Percentiles rank a stretch among this genome's conserved stretches.
Evolutionary conservation across 192 early-diverging fungal genomes (phyloP).

Genomic region (Coemansia javaensis): DNA sequence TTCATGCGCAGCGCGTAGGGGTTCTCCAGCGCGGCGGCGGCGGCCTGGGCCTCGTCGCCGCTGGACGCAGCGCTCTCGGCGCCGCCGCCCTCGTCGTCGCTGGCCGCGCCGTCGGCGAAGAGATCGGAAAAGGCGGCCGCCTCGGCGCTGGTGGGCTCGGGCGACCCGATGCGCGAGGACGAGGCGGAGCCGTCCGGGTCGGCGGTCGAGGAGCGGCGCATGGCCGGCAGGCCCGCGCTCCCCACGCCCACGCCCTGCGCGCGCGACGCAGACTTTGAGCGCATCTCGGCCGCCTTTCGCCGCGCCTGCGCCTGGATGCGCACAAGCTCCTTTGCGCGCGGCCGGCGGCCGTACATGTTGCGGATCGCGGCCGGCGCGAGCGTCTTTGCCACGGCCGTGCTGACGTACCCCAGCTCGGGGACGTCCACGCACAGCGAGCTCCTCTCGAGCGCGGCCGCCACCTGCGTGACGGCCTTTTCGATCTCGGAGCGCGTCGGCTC

Average conservation of each 20-base stretch:
- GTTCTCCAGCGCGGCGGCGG: neutral
- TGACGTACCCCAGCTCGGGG: constrained; percentile 18
- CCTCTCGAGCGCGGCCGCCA: constrained; percentile 15
- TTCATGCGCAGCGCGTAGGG: constrained; percentile 11
- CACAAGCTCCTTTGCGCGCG: neutral
- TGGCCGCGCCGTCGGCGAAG: constrained; percentile 15
- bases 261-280: constrained; percentile 5
- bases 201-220: neutral
- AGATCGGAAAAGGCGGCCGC: constrained; percentile 8
- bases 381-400: constrained; percentile 7
- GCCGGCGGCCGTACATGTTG: constrained; percentile 22
- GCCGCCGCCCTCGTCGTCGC: neutral
- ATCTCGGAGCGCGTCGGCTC: constrained; percentile 23
- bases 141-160: constrained; percentile 7
- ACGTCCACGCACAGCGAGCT: constrained; percentile 6
- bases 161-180: constrained; percentile 13
- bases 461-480: constrained; percentile 13
- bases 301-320: constrained; percentile 9
- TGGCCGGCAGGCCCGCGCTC: neutral
- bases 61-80: too few species aligned
- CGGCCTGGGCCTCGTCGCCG: neutral
- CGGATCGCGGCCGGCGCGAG: constrained; percentile 16
- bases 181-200: constrained; percentile 6
- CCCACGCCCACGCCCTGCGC: constrained; percentile 8
- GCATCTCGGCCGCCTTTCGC: neutral